Base-by-base conservation (phyloP, 164 flowering plant species). In the Vitis amurensis region DNA sequence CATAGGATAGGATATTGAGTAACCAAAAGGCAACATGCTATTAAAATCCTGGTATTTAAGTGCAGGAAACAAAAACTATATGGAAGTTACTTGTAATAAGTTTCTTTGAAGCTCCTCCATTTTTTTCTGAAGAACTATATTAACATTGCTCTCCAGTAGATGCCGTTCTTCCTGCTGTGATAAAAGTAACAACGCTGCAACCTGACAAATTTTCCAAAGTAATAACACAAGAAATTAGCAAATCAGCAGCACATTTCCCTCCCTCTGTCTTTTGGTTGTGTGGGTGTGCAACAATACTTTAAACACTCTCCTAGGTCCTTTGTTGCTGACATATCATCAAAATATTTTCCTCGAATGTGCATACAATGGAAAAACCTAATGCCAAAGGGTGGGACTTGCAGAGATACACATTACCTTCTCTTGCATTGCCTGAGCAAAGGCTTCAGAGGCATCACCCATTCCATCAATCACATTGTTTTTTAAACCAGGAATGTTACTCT, bases 91-190 rank as follows among this genome's bases (percentile, higher is more conserved):
- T 77, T 90, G 99, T 31, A 81, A 71, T 69, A 96, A 81, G 72
- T 86, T 91, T 79, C 91, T 88, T 73, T 93, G 97, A 69, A 96
- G 93, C 78, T 96, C 98, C 61, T 91, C 95, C 56, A 84, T 57
- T 80, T 87, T 96, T 67, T 78, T 85, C 82, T 86, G 91, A 71
- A 91, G 87, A 68, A 88, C 90, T 69, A 78, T 85, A 80, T 82
- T 84, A 49, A 91, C 92, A 82, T 96, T 88, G 81, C 80, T 87
- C 80, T 96, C 97, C 72, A 91, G 65, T 64, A 96, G 68, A 82
- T 90, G 89, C 61, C 97, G 85, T 77, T 95, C 99, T 79, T 95
- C 99, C 86, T 95, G 88, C 80, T 93, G 99, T 64, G 97, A 89
- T 37, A 95, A 69, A 71, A 91, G 94, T 76, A 95, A 73, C 19